Evolutionary conservation across 2,329 filamentous ascomycete genomes (phyloP).

Genomic region (Endocalyx cinctus): DNA sequence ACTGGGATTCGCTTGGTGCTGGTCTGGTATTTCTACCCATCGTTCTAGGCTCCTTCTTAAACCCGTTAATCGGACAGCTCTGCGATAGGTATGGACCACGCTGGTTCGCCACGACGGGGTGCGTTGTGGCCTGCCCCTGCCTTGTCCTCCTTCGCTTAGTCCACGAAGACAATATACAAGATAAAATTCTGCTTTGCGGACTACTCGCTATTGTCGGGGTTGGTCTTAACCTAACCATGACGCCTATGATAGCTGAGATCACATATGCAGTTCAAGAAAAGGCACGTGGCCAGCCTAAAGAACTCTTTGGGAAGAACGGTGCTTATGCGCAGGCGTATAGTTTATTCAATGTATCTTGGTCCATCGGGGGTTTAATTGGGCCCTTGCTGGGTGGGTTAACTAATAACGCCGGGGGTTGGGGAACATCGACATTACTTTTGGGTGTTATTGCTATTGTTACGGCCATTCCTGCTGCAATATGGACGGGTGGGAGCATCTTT

Average conservation of each 20-base stretch:
- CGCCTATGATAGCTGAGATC: neutral
- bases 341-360: neutral
- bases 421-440: no score
- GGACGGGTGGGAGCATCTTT: no score
- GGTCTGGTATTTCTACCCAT: constrained; percentile 1
- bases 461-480: no score
- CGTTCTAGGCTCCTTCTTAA: neutral
- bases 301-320: neutral
- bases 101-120: neutral
- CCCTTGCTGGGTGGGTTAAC: no score
- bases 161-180: neutral
- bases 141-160: neutral
- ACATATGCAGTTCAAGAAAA: neutral
- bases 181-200: neutral
- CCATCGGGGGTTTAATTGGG: no score
- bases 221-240: neutral
- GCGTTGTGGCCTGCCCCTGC: neutral
- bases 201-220: constrained; percentile 1
- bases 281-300: neutral
- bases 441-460: no score
- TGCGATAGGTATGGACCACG: neutral
- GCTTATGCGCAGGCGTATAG: neutral
- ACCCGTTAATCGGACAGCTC: neutral
- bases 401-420: no score
- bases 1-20: neutral